Conservation (phyloP, 768 basidiomycete genomes). For the Peribolospora baueri region DNA sequence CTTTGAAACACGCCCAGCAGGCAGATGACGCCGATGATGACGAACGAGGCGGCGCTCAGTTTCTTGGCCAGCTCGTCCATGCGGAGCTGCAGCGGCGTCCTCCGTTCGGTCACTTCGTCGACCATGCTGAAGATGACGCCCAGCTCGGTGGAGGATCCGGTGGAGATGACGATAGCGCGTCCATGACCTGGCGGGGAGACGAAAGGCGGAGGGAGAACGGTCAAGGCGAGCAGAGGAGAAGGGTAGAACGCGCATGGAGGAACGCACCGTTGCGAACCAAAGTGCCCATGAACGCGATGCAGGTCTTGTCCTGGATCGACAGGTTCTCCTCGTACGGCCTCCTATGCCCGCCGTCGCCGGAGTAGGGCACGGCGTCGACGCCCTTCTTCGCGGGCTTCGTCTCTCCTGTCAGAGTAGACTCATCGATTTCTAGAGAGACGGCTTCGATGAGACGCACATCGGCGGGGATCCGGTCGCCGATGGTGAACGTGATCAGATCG, state of each 20-base stretch:
- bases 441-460: slow-evolving; percentile 65
- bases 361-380: slow-evolving; percentile 29
- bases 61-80: slow-evolving; percentile 95
- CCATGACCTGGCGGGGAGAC: slow-evolving; percentile 36
- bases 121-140: slow-evolving; percentile 94
- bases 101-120: slow-evolving; percentile 74
- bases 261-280: slow-evolving; percentile 58
- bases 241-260: background rate
- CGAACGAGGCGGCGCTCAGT: slow-evolving; percentile 69
- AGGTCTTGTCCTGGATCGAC: slow-evolving; percentile 56
- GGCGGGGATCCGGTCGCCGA: slow-evolving; percentile 82
- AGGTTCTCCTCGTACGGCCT: slow-evolving; percentile 12
- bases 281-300: slow-evolving; percentile 89
- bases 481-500: slow-evolving; percentile 65
- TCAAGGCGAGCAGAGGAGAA: background rate
- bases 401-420: slow-evolving; percentile 85
- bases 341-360: slow-evolving; percentile 22
- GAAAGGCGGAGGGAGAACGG: background rate
- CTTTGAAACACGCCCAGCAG: slow-evolving; percentile 66
- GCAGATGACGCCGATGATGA: slow-evolving; percentile 81
- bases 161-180: slow-evolving; percentile 63
- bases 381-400: slow-evolving; percentile 54
- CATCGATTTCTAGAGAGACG: slow-evolving; percentile 76
- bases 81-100: slow-evolving; percentile 70
- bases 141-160: slow-evolving; percentile 68